Percentiles rank a stretch among this genome's conserved stretches.
Evolutionary conservation across 140 eudicot species (phyloP).

Genomic region (Anethum foeniculum): DNA sequence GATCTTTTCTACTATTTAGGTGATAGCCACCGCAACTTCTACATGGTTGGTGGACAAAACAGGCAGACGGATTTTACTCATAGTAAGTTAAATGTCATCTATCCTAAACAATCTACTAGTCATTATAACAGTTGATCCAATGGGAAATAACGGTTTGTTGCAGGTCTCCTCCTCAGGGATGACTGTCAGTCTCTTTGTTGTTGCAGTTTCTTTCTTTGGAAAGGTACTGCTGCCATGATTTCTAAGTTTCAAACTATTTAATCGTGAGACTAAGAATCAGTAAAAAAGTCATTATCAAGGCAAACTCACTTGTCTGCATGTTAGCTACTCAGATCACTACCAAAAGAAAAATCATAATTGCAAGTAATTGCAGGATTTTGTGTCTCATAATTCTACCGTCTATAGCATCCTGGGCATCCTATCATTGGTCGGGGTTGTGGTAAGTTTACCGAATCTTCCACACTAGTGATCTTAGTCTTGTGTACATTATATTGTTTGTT

Average conservation of each 20-base stretch:
- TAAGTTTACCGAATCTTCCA: constrained; percentile 19
- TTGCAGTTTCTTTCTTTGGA: constrained; percentile 59
- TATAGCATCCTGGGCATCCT: constrained; percentile 49
- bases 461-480: background rate
- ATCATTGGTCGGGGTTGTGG: constrained; percentile 80
- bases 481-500: background rate
- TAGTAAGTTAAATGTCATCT: constrained; percentile 34
- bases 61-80: constrained; percentile 72
- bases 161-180: constrained; percentile 75
- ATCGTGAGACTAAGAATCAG: background rate
- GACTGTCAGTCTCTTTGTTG: constrained; percentile 65
- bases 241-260: background rate
- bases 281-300: background rate
- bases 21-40: constrained; percentile 64
- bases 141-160: background rate
- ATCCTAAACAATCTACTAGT: background rate
- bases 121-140: background rate
- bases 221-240: constrained; percentile 41
- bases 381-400: constrained; percentile 36
- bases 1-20: constrained; percentile 29
- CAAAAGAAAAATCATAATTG: background rate
- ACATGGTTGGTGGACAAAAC: constrained; percentile 89
- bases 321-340: background rate
- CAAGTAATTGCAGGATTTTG: constrained; percentile 39
- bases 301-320: background rate